Conservation (phyloP, 2,329 filamentous ascomycete genomes). For the Calonectria montana region DNA sequence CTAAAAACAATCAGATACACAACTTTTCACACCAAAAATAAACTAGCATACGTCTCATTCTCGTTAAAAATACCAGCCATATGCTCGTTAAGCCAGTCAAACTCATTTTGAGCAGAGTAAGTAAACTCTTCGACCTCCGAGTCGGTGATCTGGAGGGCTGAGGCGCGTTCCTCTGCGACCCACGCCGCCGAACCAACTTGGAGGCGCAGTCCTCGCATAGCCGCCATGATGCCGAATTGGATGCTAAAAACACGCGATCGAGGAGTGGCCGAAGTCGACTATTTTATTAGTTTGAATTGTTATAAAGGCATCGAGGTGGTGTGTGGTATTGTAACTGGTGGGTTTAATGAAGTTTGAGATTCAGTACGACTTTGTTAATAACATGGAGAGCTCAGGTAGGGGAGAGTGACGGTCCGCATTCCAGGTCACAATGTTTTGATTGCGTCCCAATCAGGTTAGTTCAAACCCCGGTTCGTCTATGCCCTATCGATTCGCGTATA, state of each 20-base stretch:
- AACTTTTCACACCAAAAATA: background rate
- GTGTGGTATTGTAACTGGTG: constrained; percentile 22
- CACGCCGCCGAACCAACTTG: constrained; percentile 86
- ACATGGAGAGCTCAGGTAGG: constrained; percentile 32
- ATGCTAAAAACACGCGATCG: constrained; percentile 18
- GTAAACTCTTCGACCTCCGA: constrained; percentile 93
- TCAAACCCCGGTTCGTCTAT: constrained; percentile 19
- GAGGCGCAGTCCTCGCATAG: constrained; percentile 68
- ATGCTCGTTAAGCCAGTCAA: constrained; percentile 99
- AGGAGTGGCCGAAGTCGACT: constrained; percentile 26
- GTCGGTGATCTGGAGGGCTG: constrained; percentile 79
- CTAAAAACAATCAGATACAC: constrained; percentile 58
- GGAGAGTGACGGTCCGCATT: constrained; percentile 31
- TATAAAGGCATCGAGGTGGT: constrained; percentile 38
- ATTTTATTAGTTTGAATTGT: constrained; percentile 33
- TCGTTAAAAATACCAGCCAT: constrained; percentile 94
- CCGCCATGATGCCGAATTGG: constrained; percentile 48
- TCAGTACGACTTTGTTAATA: constrained; percentile 29
- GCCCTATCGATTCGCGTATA: constrained; percentile 35
- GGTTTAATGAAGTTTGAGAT: constrained; percentile 29
- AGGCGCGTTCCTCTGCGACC: constrained; percentile 85
- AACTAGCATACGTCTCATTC: constrained; percentile 77
- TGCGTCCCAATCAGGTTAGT: constrained; percentile 49
- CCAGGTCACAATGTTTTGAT: constrained; percentile 55
- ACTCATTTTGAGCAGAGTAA: constrained; percentile 90